Base-by-base conservation (phyloP, 2,329 filamentous ascomycete species). In the Trichoderma sp. region DNA sequence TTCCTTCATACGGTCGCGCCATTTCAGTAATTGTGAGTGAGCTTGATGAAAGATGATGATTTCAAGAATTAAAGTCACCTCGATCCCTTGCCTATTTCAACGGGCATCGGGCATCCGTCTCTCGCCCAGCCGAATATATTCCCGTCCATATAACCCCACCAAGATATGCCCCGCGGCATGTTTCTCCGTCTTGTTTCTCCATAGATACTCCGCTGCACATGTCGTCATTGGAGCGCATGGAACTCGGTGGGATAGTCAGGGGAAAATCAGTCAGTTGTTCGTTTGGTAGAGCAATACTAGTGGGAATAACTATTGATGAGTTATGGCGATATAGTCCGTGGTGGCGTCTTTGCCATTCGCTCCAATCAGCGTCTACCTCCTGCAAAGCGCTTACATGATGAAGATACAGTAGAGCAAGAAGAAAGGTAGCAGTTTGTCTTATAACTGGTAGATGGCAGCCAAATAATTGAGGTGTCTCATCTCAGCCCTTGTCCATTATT, bases 1-100 rank as follows among this genome's bases (percentile, higher is more conserved):
- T 83, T 29, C 78, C 78, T 12, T 81, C 80, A 75, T 83, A 81
- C 5, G 82, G 82, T 67, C 81, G 77, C 56, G 77, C 18, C 29
- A 72, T 73, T 69, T 78, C 67, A 2, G 1, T 18, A 5, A 35
- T 78, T 31, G 27, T 16, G 8, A 29, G 5, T 31, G 31, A n/a
- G 11, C 3, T 24, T 24, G 12, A 64, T 16, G 9, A 64, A 14
- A 9, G 14, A 38, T 24, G n/a, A 21, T 33, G 41, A n/a, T 45
- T 45, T 38, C 27, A 31, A 38, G 62, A 38, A n/a, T n/a, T n/a
- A n/a, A n/a, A n/a, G n/a, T n/a, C n/a, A n/a, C n/a, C n/a, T n/a
- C n/a, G n/a, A n/a, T n/a, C n/a, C n/a, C n/a, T n/a, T n/a, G n/a
- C n/a, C n/a, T n/a, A 29, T 64, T 24, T 24, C 38, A 45, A 38